Percentiles rank a stretch among this genome's conserved stretches.
phyloP scores from a whole-genome alignment of 1,284 basidiomycete genomes.

The Ceratobasidium sp. region DNA sequence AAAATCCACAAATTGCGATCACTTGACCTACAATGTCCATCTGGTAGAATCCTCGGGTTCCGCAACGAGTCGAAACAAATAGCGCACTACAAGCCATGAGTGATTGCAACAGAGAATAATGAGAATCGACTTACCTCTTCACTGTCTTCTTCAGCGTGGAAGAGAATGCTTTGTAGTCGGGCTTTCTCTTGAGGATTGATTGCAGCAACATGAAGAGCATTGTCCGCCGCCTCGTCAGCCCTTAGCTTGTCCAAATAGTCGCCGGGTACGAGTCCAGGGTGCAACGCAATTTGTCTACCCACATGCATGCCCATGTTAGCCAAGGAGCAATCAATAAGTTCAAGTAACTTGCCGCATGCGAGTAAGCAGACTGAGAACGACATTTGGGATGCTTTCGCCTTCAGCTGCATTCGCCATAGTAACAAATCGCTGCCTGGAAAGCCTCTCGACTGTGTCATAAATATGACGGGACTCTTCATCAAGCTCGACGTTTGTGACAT shows the following conservation, averaged over 20 bases:
- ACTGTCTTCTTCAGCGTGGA: slow-evolving; percentile 76
- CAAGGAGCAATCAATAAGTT: background rate
- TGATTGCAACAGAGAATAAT: background rate
- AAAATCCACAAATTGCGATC: slow-evolving; percentile 17
- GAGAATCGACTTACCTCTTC: slow-evolving; percentile 68
- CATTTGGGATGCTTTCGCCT: slow-evolving; percentile 15
- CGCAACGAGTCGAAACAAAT: slow-evolving; percentile 73
- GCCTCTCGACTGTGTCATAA: slow-evolving; percentile 76
- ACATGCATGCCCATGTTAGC: background rate
- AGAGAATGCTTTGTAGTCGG: slow-evolving; percentile 68
- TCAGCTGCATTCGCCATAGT: slow-evolving; percentile 30
- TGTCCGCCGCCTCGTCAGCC: slow-evolving; percentile 34
- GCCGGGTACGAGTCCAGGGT: slow-evolving; percentile 77
- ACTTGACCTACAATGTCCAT: slow-evolving; percentile 60
- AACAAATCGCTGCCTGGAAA: slow-evolving; percentile 58
- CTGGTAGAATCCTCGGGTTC: slow-evolving; percentile 80
- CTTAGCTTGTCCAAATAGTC: slow-evolving; percentile 75
- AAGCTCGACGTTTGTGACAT: slow-evolving; percentile 72
- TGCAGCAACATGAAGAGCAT: slow-evolving; percentile 47
- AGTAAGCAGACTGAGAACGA: slow-evolving; percentile 78
- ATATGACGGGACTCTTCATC: slow-evolving; percentile 68
- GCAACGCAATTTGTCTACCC: slow-evolving; percentile 73
- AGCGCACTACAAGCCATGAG: slow-evolving; percentile 48
- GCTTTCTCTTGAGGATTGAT: slow-evolving; percentile 47
- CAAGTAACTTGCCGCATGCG: slow-evolving; percentile 63